phyloP scores from a whole-genome alignment of 2,329 filamentous ascomycete genomes.

The Colletotrichum acutatum region DNA sequence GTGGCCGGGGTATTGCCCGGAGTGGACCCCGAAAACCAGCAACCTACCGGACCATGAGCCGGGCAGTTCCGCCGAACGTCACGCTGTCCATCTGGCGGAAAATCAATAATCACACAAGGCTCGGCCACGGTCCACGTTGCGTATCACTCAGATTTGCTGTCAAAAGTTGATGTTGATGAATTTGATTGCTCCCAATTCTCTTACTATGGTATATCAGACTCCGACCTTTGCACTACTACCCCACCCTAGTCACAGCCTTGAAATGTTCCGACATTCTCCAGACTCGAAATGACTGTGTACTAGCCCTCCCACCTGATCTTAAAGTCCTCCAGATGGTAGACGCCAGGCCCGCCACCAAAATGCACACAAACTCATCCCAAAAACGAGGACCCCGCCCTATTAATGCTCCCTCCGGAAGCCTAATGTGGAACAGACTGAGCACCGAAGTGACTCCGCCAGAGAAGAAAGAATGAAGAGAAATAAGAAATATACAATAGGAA shows the following conservation, averaged over 20 bases:
- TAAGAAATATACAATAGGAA: conserved; percentile 31
- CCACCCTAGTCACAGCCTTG: neutral
- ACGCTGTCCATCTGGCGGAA: no score
- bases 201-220: conserved; percentile 29
- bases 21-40: neutral
- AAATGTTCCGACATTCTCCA: conserved; percentile 31
- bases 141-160: neutral
- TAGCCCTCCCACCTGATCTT: neutral
- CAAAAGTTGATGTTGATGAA: neutral
- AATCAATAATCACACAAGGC: neutral
- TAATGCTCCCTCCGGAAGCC: conserved; percentile 33
- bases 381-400: conserved; percentile 21
- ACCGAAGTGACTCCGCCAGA: neutral
- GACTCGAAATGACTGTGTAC: neutral
- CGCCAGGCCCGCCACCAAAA: conserved; percentile 31
- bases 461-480: neutral
- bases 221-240: neutral
- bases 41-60: neutral
- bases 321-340: conserved; percentile 23
- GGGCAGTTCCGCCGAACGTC: neutral
- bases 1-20: conserved; percentile 5
- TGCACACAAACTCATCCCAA: neutral
- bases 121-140: no score
- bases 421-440: conserved; percentile 3
- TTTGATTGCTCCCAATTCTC: conserved; percentile 28